These are phyloP conservation scores for Gaeumannomyces tritici DNA, from an alignment of 2,329 filamentous ascomycete species.

Conservation along the genomic window DNA sequence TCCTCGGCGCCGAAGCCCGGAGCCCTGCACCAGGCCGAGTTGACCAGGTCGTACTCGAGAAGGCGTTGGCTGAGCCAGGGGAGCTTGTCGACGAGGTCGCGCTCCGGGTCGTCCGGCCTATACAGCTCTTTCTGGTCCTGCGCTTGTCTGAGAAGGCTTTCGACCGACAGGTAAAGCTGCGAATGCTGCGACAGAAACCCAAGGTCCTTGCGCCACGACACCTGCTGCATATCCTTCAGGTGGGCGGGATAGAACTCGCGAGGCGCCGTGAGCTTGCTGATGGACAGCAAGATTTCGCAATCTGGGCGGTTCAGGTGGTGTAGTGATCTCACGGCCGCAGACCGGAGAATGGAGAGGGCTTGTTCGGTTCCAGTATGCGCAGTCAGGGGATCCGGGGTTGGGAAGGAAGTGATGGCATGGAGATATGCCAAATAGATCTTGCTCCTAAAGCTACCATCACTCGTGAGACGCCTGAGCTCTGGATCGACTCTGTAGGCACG, in stretches of 20 bases:
- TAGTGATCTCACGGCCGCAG: slow-evolving; percentile 27
- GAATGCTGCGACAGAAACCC: neutral
- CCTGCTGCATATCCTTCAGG: neutral
- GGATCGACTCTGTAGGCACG: slow-evolving; percentile 40
- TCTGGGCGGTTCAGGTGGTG: slow-evolving; percentile 22
- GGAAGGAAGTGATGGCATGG: slow-evolving; percentile 44
- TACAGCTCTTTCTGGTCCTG: neutral
- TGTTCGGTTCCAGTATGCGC: slow-evolving; percentile 42
- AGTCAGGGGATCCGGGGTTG: slow-evolving; percentile 38
- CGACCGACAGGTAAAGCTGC: neutral
- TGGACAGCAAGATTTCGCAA: slow-evolving; percentile 20
- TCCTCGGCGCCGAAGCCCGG: neutral
- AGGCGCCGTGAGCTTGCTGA: slow-evolving; percentile 21
- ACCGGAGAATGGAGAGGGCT: slow-evolving; percentile 36
- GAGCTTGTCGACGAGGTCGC: neutral
- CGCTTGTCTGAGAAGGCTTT: neutral
- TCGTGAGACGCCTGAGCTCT: slow-evolving; percentile 36
- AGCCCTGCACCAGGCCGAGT: neutral
- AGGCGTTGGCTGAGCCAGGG: neutral
- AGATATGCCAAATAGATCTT: slow-evolving; percentile 42
- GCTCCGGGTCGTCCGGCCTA: neutral
- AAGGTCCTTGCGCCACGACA: neutral
- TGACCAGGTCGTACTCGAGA: neutral
- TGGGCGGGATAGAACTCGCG: neutral
- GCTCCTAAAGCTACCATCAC: slow-evolving; percentile 39